Evolutionary conservation across 306 rosid species (phyloP), one percentile per base, ranked within the genome.

Genomic region (Fagus crenata): DNA sequence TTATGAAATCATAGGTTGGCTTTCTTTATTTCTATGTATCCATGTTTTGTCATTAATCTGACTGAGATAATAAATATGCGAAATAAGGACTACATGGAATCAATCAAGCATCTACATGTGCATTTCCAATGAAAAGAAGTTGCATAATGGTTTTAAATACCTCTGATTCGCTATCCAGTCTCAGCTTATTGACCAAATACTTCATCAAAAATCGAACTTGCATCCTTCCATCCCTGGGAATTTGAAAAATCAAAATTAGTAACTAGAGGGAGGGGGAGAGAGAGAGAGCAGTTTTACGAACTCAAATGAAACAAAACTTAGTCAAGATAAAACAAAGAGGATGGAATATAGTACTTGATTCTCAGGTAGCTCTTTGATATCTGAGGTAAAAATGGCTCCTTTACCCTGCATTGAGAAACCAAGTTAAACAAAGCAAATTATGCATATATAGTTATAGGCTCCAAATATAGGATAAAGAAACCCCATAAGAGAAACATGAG

Each of bases 81-180:
- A 71, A 36, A 72, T 42, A 78, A 63, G 69, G 11, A n/a, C 69
- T 14, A 49, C 28, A 33, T 4, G 39, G 12, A 41, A 69, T 49
- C 11, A 15, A 18, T 4, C 40, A 32, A 42, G 12, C 2, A 40
- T 11, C 22, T 9, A 12, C 12, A 32, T 17, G 53, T 49, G 14
- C 36, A 36, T 35, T 68, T 4, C 13, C 28, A 74, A 41, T 18
- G 3, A 67, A 11, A 67, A 55, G 54, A 56, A 72, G 78, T 42
- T 36, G 46, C 11, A 15, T 9, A 39, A 46, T 49, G 53, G 73
- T 36, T 49, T 73, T 42, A 67, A 81, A 79, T 90, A 96, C 99
- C 99, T 96, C 98, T 49, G 92, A 92, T 91, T 96, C 99, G 89
- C 80, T 89, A 6, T 92, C 90, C 76, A 96, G 86, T 79, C 86